A percentile compares a stretch with the other conserved stretches of the same genome.
These are phyloP conservation scores for Crithidia expoeki DNA, from an alignment of 208 protist genomes.

Conservation along the genomic window DNA sequence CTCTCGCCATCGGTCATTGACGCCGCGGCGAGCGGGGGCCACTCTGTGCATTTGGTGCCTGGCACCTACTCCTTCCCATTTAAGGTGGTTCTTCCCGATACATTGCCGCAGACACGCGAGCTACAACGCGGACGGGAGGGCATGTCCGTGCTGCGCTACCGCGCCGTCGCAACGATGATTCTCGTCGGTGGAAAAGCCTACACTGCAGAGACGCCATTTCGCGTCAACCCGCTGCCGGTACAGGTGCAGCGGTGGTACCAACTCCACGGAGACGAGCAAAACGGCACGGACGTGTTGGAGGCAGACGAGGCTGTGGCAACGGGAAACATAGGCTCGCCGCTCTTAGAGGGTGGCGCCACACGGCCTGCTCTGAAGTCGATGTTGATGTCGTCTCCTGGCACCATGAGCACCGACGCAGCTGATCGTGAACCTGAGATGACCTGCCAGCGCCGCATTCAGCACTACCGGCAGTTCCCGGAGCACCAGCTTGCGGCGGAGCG, in stretches of 20 bases:
- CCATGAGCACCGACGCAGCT: slow-evolving; percentile 3
- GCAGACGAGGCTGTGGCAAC: neutral
- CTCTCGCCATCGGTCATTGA: slow-evolving; percentile 9
- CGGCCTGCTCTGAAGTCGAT: slow-evolving; percentile 6
- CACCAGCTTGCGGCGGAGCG: slow-evolving; percentile 16
- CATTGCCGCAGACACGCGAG: slow-evolving; percentile 47
- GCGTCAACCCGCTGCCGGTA: slow-evolving; percentile 52
- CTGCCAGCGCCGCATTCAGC: slow-evolving; percentile 19
- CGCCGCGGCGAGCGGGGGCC: neutral
- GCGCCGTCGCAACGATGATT: slow-evolving; percentile 42
- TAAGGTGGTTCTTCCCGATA: slow-evolving; percentile 46
- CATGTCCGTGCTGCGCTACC: slow-evolving; percentile 45
- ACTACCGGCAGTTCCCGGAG: slow-evolving; percentile 28
- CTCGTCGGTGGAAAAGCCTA: slow-evolving; percentile 28
- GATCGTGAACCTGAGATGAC: slow-evolving; percentile 7
- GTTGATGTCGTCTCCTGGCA: slow-evolving; percentile 20
- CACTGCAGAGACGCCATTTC: slow-evolving; percentile 32
- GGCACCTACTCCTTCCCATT: slow-evolving; percentile 80
- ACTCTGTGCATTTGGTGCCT: slow-evolving; percentile 35
- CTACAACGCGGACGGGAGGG: slow-evolving; percentile 33
- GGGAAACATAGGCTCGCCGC: neutral
- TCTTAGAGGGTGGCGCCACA: neutral
- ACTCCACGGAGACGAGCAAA: slow-evolving; percentile 46
- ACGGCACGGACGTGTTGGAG: slow-evolving; percentile 1
- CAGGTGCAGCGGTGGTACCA: slow-evolving; percentile 59